phyloP scores from a whole-genome alignment of 108 stramenopile genomes.

The Cyclotella kingstonii region DNA sequence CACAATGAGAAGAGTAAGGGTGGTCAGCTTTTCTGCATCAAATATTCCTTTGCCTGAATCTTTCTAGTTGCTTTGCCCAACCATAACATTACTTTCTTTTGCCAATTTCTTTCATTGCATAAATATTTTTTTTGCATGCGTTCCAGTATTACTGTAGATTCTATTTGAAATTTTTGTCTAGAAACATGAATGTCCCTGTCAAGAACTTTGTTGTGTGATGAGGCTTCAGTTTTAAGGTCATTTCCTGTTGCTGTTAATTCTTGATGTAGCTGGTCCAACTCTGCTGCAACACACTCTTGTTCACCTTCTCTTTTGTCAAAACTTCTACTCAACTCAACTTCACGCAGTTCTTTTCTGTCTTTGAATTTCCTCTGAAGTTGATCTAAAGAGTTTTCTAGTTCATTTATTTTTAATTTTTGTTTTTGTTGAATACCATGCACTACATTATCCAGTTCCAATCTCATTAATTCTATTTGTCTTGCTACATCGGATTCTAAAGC shows the following conservation, averaged over 20 bases:
- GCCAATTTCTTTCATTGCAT: constrained; percentile 9
- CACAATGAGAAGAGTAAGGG: background rate
- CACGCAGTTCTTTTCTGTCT: constrained; percentile 4
- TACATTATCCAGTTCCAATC: background rate
- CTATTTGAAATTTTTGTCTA: constrained; percentile 4
- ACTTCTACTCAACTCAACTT: constrained; percentile 14
- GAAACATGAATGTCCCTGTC: constrained; percentile 12
- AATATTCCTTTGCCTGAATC: constrained; percentile 2
- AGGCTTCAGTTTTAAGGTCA: background rate
- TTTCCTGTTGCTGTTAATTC: background rate
- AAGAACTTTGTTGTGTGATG: constrained; percentile 2
- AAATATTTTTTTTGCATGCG: constrained; percentile 7
- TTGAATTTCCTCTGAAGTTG: background rate
- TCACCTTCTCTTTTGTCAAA: constrained; percentile 13
- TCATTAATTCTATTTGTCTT: constrained; percentile 2
- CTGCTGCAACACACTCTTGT: constrained; percentile 1
- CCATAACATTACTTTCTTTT: constrained; percentile 8
- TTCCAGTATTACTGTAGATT: constrained; percentile 2
- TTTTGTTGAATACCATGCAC: background rate
- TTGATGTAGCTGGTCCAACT: constrained; percentile 6
- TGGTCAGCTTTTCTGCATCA: background rate
- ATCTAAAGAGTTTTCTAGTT: constrained; percentile 5
- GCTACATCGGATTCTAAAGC: constrained; percentile 4
- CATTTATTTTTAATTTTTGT: constrained; percentile 3
- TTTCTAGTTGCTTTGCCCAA: constrained; percentile 7